These are phyloP conservation scores for Spinacia oleracea DNA, from an alignment of 179 eudicot genomes.

Conservation along the genomic window DNA sequence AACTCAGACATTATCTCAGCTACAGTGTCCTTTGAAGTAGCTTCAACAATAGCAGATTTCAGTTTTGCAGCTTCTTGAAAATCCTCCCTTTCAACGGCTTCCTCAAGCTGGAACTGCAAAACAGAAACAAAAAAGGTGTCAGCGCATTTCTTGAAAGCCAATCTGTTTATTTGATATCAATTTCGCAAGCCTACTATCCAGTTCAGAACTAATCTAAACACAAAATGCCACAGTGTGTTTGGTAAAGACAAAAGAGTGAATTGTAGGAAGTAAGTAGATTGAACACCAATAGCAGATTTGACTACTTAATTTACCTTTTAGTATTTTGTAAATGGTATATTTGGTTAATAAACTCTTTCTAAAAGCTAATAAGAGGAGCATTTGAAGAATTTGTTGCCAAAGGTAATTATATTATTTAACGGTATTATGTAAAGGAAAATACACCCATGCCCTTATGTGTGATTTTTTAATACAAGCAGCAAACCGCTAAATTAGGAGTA, in stretches of 20 bases:
- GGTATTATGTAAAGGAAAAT: too few relatives aligned
- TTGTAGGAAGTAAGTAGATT: neutral
- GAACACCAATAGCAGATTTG: neutral
- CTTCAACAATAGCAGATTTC: conserved; percentile 69
- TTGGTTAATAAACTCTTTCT: too few relatives aligned
- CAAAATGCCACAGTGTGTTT: neutral
- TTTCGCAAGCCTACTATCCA: neutral
- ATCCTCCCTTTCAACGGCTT: conserved; percentile 87
- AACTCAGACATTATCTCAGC: conserved; percentile 82
- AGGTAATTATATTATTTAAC: too few relatives aligned
- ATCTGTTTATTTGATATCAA: neutral
- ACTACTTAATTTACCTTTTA: neutral
- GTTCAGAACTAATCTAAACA: neutral
- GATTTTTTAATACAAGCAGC: neutral
- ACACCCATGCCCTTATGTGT: too few relatives aligned
- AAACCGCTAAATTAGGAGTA: neutral
- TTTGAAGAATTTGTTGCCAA: too few relatives aligned
- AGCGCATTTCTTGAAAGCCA: neutral
- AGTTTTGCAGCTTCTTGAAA: conserved; percentile 88
- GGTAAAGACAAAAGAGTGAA: neutral
- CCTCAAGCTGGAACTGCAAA: conserved; percentile 88
- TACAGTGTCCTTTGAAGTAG: conserved; percentile 74
- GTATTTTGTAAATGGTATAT: neutral
- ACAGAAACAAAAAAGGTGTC: neutral
- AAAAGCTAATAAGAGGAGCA: neutral